Evolutionary conservation across 2,329 filamentous ascomycete species (phyloP).

Genomic region (Ophiostoma sp.): DNA sequence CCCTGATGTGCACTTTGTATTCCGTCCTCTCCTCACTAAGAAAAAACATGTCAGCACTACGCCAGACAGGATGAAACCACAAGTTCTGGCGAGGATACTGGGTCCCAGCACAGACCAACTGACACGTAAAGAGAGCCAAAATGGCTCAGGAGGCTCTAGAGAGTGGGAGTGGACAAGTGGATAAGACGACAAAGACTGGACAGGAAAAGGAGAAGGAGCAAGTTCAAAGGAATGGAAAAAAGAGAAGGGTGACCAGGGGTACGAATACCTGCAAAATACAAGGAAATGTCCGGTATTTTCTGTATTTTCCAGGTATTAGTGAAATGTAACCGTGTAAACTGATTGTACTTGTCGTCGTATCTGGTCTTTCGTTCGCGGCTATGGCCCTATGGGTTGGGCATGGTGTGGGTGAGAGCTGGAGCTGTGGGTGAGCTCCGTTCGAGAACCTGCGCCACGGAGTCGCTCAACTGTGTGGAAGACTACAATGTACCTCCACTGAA

Average conservation of each 20-base stretch:
- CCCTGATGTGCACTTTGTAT: background rate
- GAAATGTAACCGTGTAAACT: too few species aligned
- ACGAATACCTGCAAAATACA: too few species aligned
- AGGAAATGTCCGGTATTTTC: background rate
- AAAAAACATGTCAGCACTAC: background rate
- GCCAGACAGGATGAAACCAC: background rate
- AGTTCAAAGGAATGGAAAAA: background rate
- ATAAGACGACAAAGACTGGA: background rate
- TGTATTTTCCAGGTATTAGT: background rate
- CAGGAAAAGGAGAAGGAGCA: background rate
- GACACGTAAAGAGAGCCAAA: background rate
- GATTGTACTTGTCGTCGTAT: too few species aligned
- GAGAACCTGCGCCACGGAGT: too few species aligned
- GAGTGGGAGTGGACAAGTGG: background rate
- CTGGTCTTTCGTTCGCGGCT: too few species aligned
- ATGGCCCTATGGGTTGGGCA: too few species aligned
- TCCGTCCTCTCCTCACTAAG: background rate
- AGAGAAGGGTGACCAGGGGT: background rate
- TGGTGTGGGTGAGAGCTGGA: too few species aligned
- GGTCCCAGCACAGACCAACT: background rate
- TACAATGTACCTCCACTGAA: background rate
- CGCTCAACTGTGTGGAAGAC: too few species aligned
- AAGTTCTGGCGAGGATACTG: background rate
- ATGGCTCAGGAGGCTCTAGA: background rate
- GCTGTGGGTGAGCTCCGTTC: too few species aligned